Percentiles rank a stretch among this genome's conserved stretches.
Evolutionary conservation across 352 stramenopile genomes (phyloP).

Genomic region (Phytopythium vexans): DNA sequence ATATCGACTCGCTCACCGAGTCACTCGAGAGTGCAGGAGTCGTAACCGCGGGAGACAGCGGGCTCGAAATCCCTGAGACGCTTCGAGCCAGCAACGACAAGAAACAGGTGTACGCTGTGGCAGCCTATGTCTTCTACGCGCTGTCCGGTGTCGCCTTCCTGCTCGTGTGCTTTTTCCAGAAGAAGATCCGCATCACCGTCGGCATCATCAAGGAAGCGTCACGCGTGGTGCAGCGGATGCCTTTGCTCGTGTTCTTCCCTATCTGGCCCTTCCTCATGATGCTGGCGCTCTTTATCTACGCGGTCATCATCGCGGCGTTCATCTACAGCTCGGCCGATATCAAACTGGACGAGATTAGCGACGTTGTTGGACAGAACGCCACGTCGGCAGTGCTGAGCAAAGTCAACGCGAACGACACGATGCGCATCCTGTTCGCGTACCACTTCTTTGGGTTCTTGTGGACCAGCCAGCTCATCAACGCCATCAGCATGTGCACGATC

Average conservation of each 20-base stretch:
- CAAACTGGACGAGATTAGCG: slow-evolving; percentile 30
- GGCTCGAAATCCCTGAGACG: slow-evolving; percentile 47
- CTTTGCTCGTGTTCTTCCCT: slow-evolving; percentile 66
- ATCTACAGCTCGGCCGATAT: slow-evolving; percentile 66
- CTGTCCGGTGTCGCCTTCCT: slow-evolving; percentile 60
- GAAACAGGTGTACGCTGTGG: slow-evolving; percentile 52
- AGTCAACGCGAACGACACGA: slow-evolving; percentile 49
- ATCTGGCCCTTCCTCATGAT: slow-evolving; percentile 61
- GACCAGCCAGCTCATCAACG: slow-evolving; percentile 95
- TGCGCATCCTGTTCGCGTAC: slow-evolving; percentile 71
- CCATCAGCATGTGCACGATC: slow-evolving; percentile 94
- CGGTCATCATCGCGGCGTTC: slow-evolving; percentile 52
- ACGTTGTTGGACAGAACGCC: slow-evolving; percentile 7
- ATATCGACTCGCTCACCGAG: slow-evolving; percentile 40
- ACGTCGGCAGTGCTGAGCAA: slow-evolving; percentile 29
- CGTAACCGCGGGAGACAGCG: slow-evolving; percentile 32
- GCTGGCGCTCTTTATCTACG: slow-evolving; percentile 63
- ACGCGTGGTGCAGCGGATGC: slow-evolving; percentile 50
- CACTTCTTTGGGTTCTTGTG: slow-evolving; percentile 96
- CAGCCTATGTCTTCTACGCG: slow-evolving; percentile 61
- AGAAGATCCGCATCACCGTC: slow-evolving; percentile 72
- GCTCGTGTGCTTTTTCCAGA: slow-evolving; percentile 83
- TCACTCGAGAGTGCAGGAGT: slow-evolving; percentile 34
- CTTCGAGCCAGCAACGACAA: slow-evolving; percentile 54
- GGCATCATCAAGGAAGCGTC: slow-evolving; percentile 81